These are phyloP conservation scores for Anastatica hierochuntica DNA, from an alignment of 345 rosid genomes.

Conservation along the genomic window DNA sequence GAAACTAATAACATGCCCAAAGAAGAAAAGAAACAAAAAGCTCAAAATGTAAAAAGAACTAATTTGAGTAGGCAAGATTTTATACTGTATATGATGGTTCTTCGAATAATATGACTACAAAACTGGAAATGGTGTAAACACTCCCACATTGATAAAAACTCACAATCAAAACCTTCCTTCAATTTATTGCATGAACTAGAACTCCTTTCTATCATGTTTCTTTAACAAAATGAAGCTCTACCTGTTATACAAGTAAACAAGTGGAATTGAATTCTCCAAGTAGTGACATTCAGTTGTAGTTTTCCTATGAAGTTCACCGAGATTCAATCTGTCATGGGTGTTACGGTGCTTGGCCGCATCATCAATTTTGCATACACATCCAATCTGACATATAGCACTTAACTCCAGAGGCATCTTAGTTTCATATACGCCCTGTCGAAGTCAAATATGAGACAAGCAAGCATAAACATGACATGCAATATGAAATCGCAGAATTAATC, in stretches of 20 bases:
- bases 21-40: not conserved
- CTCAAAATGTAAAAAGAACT: not conserved
- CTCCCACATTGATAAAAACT: too few relatives aligned
- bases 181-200: not conserved
- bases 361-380: slow-evolving; percentile 89
- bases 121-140: too few relatives aligned
- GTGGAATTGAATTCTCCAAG: slow-evolving; percentile 64
- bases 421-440: slow-evolving; percentile 83
- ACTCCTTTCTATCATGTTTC: not conserved
- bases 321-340: slow-evolving; percentile 71
- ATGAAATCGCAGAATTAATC: too few relatives aligned
- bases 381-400: slow-evolving; percentile 73
- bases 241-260: slow-evolving; percentile 87
- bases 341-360: slow-evolving; percentile 51
- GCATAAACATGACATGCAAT: not conserved
- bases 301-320: slow-evolving; percentile 77
- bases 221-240: slow-evolving; percentile 20
- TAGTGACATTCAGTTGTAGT: slow-evolving; percentile 85
- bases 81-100: too few relatives aligned
- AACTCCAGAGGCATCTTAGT: slow-evolving; percentile 70
- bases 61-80: too few relatives aligned
- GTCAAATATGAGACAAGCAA: slow-evolving; percentile 8
- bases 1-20: not conserved
- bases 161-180: not conserved
- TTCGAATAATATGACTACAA: too few relatives aligned